Evolutionary conservation across 1,284 basidiomycete genomes (phyloP), one percentile per base, ranked within the genome.

Genomic region (Rhodotorula sp.): DNA sequence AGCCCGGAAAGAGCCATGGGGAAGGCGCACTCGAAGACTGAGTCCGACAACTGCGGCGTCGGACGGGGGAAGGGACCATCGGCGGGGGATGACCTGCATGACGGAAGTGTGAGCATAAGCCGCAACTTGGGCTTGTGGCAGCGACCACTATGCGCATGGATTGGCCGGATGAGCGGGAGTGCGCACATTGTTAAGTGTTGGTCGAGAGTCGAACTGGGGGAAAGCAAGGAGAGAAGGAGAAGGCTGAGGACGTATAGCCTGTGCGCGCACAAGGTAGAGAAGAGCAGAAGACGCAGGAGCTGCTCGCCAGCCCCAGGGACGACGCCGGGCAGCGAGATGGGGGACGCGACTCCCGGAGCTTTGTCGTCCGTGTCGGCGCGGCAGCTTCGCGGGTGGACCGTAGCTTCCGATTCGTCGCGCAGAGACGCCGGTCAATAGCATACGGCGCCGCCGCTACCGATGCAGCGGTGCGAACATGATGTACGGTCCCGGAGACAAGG

Each of bases 11-110:
- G 41, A 19, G 57, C 27, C 29, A 7, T 2, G 39, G 19, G 15
- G 44, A 32, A 8, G 34, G 56, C 65, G 21, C 51, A 67, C 53
- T 72, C 70, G 32, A 72, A 62, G 50, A 67, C 60, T 12, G 58
- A 62, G 37, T 72, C 53, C 44, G 70, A 53, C 1, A 72, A 55
- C 39, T 68, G 48, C 12, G 70, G 70, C 3, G 59, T 62, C 46
- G 70, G 44, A 17, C 58, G 58, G 22, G 70, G 70, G 54, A 72
- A 67, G n/a, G 60, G 66, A 8, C 70, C 70, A 36, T 72, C 70
- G 32, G 60, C 46, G 34, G 66, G 63, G n/a, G 50, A 39, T 34
- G 62, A 64, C 70, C 61, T 71, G 50, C 12, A 6, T 32, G 29
- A 19, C 2, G 4, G 51, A 15, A 1, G 9, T 7, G 29, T 50